Conservation (phyloP, 225 moss, liverwort and hornwort species). For the Lunularia cruciata region DNA sequence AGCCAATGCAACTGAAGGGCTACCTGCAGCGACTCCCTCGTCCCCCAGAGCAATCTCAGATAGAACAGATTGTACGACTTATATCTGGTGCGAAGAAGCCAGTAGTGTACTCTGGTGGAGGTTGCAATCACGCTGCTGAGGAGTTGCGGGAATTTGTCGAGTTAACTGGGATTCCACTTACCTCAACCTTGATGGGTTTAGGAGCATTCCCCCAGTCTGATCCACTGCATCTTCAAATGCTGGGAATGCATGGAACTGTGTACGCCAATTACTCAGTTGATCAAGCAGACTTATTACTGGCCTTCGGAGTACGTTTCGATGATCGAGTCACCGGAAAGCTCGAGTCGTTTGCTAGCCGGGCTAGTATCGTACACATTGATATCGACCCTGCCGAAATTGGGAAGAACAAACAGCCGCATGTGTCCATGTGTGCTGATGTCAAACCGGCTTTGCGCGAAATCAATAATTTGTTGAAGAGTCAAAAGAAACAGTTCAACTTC, state of each 20-base stretch:
- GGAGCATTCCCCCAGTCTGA: conserved; percentile 85
- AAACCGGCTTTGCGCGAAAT: conserved; percentile 72
- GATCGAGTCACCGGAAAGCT: conserved; percentile 97
- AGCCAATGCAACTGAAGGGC: conserved; percentile 82
- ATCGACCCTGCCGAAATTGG: conserved; percentile 99
- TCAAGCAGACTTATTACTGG: conserved; percentile 79
- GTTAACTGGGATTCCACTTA: conserved; percentile 85
- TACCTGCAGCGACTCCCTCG: conserved; percentile 75
- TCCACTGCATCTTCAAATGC: conserved; percentile 65
- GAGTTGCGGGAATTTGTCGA: conserved; percentile 95
- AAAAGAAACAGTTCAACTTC: conserved; percentile 55
- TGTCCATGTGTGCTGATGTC: conserved; percentile 90
- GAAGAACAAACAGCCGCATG: conserved; percentile 97
- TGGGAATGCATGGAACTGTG: conserved; percentile 96
- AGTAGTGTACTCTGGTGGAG: conserved; percentile 88
- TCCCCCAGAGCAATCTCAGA: conserved; percentile 56
- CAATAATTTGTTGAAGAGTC: conserved; percentile 60
- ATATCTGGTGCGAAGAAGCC: conserved; percentile 80
- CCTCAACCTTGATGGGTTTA: conserved; percentile 93
- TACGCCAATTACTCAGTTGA: conserved; percentile 92
- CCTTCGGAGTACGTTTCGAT: conserved; percentile 96
- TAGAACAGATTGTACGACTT: conserved; percentile 84
- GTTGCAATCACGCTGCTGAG: conserved; percentile 80
- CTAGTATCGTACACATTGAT: conserved; percentile 95
- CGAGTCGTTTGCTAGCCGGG: conserved; percentile 81